Evolutionary conservation across 2,329 filamentous ascomycete genomes (phyloP).

Genomic region (Alternaria triticina): DNA sequence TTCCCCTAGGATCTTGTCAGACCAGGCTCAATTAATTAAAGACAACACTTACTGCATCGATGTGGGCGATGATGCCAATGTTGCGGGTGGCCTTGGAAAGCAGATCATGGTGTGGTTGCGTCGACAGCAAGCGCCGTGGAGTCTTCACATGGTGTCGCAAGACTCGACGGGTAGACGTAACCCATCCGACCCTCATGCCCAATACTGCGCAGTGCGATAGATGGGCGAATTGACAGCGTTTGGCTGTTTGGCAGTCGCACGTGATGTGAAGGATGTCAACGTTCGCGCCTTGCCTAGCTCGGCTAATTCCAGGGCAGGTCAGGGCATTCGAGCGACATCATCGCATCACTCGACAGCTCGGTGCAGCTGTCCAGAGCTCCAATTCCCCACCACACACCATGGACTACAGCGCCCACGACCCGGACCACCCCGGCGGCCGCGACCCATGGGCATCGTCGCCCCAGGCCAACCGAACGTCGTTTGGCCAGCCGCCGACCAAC

Average conservation of each 20-base stretch:
- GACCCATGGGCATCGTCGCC: slow-evolving; percentile 71
- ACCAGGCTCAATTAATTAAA: not conserved
- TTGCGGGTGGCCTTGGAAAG: slow-evolving; percentile 81
- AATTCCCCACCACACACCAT: slow-evolving; percentile 52
- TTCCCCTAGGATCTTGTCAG: slow-evolving; percentile 67
- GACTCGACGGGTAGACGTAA: slow-evolving; percentile 42
- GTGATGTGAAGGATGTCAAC: slow-evolving; percentile 30
- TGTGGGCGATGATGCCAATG: slow-evolving; percentile 98
- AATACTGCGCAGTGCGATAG: slow-evolving; percentile 18
- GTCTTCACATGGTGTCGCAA: slow-evolving; percentile 39
- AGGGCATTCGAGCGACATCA: slow-evolving; percentile 19
- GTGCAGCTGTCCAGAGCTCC: slow-evolving; percentile 25
- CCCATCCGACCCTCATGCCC: slow-evolving; percentile 46
- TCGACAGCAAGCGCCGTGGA: slow-evolving; percentile 39
- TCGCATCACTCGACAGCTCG: slow-evolving; percentile 26
- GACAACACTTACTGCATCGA: slow-evolving; percentile 75
- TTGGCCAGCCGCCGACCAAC: slow-evolving; percentile 54
- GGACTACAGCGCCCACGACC: slow-evolving; percentile 70
- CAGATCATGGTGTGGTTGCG: slow-evolving; percentile 24
- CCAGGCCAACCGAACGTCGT: slow-evolving; percentile 56
- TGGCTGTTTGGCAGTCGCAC: slow-evolving; percentile 23
- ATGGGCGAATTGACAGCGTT: slow-evolving; percentile 9
- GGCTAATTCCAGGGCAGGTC: slow-evolving; percentile 23
- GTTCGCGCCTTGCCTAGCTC: slow-evolving; percentile 37
- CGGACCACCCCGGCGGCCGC: slow-evolving; percentile 61